phyloP scores from a whole-genome alignment of 441 rosid genomes.

The Gossypium davidsonii region DNA sequence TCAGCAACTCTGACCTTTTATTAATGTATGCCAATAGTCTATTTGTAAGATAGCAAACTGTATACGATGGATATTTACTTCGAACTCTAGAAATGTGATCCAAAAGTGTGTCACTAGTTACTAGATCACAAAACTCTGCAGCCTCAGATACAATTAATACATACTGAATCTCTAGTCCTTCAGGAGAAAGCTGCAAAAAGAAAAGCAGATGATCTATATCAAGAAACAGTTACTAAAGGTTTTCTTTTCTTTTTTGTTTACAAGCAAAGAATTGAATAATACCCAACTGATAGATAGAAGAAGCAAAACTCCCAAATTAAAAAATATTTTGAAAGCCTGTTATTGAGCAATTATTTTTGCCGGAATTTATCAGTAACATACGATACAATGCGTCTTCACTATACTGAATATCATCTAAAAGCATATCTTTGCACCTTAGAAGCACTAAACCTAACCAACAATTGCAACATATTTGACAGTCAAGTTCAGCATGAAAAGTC shows the following conservation, averaged over 20 bases:
- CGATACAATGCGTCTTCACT: neutral
- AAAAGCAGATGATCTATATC: constrained; percentile 17
- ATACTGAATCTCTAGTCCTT: constrained; percentile 48
- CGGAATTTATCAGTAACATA: neutral
- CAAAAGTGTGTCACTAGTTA: constrained; percentile 44
- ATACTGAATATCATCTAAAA: constrained; percentile 2
- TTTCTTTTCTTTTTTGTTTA: neutral
- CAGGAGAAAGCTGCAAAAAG: constrained; percentile 50
- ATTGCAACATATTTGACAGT: neutral
- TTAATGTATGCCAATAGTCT: constrained; percentile 71
- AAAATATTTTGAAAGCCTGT: neutral
- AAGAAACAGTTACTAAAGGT: constrained; percentile 4
- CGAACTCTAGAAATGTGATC: constrained; percentile 57
- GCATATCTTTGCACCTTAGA: neutral
- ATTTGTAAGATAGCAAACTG: constrained; percentile 81
- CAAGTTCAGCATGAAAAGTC: neutral
- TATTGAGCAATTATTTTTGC: neutral
- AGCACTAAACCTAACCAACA: neutral
- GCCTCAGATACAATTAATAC: constrained; percentile 68
- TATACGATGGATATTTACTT: constrained; percentile 63
- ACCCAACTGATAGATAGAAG: neutral
- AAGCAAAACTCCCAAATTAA: neutral
- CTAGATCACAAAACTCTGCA: constrained; percentile 82
- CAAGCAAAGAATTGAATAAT: neutral
- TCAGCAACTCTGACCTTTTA: constrained; percentile 49